These are phyloP conservation scores for Cystofilobasidium ferigula DNA, from an alignment of 768 basidiomycete species.

Conservation along the genomic window DNA sequence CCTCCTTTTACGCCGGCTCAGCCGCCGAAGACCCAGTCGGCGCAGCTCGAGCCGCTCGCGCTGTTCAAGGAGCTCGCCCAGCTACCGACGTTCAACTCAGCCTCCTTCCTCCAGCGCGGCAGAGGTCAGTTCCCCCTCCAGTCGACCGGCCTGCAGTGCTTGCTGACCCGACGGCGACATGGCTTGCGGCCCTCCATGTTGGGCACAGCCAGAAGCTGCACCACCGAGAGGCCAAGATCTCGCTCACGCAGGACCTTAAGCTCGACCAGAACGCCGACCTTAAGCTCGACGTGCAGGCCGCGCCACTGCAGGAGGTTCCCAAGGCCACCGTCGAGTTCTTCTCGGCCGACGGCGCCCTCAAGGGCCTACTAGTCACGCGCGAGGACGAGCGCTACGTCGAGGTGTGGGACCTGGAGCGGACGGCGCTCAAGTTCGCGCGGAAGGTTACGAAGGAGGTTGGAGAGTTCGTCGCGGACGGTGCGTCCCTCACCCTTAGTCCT, in stretches of 20 bases:
- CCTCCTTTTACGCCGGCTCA: too few relatives aligned
- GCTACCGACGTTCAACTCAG: not conserved
- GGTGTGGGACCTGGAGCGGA: constrained; percentile 10
- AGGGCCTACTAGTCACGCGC: constrained; percentile 8
- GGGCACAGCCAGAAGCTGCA: not conserved
- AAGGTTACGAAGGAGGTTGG: constrained; percentile 21
- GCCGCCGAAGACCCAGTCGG: not conserved
- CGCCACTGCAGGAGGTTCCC: not conserved
- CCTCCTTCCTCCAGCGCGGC: not conserved
- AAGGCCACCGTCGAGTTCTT: not conserved
- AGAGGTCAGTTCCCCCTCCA: not conserved
- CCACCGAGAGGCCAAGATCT: not conserved
- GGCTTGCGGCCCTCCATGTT: not conserved
- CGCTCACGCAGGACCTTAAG: not conserved
- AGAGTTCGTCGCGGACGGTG: constrained; percentile 18
- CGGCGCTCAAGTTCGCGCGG: not conserved
- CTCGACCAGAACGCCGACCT: too few relatives aligned
- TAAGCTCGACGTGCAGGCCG: not conserved
- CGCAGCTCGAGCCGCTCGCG: not conserved
- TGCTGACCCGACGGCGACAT: not conserved
- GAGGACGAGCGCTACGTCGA: constrained; percentile 24
- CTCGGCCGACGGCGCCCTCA: not conserved
- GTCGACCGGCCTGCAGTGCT: not conserved
- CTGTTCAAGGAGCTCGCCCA: constrained; percentile 1
- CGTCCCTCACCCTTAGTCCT: not conserved